Evolutionary conservation across 805 yeast genomes (phyloP).

Genomic region (Kuraishia cidri): DNA sequence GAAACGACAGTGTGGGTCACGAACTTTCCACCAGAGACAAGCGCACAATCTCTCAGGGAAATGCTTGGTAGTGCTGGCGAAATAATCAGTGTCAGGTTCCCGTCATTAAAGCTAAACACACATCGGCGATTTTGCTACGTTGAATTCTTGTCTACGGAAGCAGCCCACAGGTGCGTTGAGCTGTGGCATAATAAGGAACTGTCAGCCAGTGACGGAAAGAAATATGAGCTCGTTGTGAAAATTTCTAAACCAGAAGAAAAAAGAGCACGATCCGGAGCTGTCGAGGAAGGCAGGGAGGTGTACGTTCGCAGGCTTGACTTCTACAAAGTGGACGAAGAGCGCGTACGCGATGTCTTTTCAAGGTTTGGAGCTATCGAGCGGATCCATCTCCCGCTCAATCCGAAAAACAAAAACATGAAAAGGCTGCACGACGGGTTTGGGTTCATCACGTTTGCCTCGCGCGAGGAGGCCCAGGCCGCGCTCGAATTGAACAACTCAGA

Average conservation of each 20-base stretch:
- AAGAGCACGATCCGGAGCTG: constrained; percentile 30
- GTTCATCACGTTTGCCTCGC: constrained; percentile 40
- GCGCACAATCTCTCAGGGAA: constrained; percentile 24
- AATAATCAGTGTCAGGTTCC: constrained; percentile 48
- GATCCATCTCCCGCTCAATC: constrained; percentile 37
- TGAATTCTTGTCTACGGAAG: constrained; percentile 36
- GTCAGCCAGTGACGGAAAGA: constrained; percentile 16
- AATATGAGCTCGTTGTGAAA: constrained; percentile 41
- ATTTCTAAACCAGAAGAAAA: constrained; percentile 50
- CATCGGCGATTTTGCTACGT: constrained; percentile 69
- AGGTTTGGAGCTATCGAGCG: constrained; percentile 45
- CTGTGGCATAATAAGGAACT: constrained; percentile 28
- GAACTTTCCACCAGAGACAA: constrained; percentile 56
- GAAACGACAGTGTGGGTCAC: constrained; percentile 62
- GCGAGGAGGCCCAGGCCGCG: constrained; percentile 39
- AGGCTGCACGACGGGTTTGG: constrained; percentile 54
- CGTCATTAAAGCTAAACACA: constrained; percentile 45
- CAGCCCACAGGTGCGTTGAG: constrained; percentile 33
- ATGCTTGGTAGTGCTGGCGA: constrained; percentile 32
- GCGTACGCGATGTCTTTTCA: constrained; percentile 30
- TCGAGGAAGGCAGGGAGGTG: constrained; percentile 48
- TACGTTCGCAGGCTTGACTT: constrained; percentile 46
- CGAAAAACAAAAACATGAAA: constrained; percentile 19
- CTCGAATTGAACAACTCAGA: constrained; percentile 24
- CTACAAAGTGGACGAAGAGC: constrained; percentile 24